Evolutionary conservation across 179 eudicot species (phyloP).

Genomic region (Corrigiola litoralis): DNA sequence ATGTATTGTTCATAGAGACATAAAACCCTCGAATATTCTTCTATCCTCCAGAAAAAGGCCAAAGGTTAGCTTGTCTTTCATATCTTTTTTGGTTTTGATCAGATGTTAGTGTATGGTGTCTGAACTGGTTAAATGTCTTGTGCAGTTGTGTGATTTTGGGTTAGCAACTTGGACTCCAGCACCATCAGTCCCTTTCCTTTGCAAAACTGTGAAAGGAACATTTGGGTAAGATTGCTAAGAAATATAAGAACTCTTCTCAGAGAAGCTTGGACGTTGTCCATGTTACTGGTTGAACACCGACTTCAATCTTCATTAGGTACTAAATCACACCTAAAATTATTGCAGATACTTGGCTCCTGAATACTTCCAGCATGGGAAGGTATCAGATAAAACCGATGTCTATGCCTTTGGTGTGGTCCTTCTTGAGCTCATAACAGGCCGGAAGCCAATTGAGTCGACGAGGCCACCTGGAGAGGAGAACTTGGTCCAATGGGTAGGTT

Average conservation of each 20-base stretch:
- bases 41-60: constrained; percentile 78
- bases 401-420: constrained; percentile 95
- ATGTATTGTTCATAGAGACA: constrained; percentile 95
- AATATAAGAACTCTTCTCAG: neutral
- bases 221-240: constrained; percentile 62
- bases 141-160: constrained; percentile 90
- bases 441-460: constrained; percentile 75
- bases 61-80: constrained; percentile 42
- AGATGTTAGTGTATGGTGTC: constrained; percentile 2
- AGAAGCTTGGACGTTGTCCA: neutral
- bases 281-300: neutral
- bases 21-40: constrained; percentile 94
- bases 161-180: constrained; percentile 96
- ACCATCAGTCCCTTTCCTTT: constrained; percentile 88
- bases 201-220: constrained; percentile 98
- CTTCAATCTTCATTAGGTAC: constrained; percentile 4
- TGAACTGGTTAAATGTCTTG: constrained; percentile 20
- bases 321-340: neutral
- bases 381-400: constrained; percentile 90
- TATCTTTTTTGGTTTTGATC: neutral
- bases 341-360: constrained; percentile 95
- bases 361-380: constrained; percentile 93
- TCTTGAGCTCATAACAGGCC: constrained; percentile 75
- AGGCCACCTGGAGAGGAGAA: constrained; percentile 89
- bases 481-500: constrained; percentile 84